Conservation (phyloP, 139 green algal species). For the Parachlorella kessleri region DNA sequence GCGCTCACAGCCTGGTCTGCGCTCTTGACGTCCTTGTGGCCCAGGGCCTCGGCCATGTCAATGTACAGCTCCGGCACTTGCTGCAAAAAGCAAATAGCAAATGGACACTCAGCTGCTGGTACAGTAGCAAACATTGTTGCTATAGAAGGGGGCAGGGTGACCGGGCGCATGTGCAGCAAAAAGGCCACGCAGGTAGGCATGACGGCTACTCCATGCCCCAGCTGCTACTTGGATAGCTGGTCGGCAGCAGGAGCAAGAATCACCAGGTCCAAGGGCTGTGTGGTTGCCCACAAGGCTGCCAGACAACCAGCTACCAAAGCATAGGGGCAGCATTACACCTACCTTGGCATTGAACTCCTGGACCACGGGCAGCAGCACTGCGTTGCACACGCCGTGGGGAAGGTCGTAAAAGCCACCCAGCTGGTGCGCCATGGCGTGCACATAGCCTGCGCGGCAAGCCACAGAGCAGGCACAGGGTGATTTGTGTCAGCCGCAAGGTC, state of each 20-base stretch:
- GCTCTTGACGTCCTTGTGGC: not conserved
- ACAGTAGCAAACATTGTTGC: not conserved
- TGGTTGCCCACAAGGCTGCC: too few species aligned
- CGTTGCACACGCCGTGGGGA: constrained; percentile 36
- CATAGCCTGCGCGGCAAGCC: constrained; percentile 8
- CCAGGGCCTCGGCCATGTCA: constrained; percentile 29
- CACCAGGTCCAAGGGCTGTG: too few species aligned
- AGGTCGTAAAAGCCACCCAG: constrained; percentile 34
- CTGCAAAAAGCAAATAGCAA: not conserved
- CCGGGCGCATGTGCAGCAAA: not conserved
- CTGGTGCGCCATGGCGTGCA: constrained; percentile 37
- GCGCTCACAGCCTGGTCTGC: not conserved
- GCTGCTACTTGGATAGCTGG: too few species aligned
- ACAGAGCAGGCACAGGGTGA: too few species aligned
- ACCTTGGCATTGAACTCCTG: constrained; percentile 22
- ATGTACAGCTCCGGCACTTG: not conserved
- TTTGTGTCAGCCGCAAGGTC: too few species aligned
- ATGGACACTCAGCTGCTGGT: not conserved
- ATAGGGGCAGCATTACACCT: too few species aligned
- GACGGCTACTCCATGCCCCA: too few species aligned
- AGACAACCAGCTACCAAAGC: too few species aligned
- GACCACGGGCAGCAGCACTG: constrained; percentile 24
- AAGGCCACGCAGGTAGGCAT: too few species aligned
- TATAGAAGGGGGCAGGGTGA: not conserved
- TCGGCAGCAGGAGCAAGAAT: too few species aligned